These are phyloP conservation scores for Talaromyces sp. DNA, from an alignment of 2,329 filamentous ascomycete genomes.

Conservation along the genomic window DNA sequence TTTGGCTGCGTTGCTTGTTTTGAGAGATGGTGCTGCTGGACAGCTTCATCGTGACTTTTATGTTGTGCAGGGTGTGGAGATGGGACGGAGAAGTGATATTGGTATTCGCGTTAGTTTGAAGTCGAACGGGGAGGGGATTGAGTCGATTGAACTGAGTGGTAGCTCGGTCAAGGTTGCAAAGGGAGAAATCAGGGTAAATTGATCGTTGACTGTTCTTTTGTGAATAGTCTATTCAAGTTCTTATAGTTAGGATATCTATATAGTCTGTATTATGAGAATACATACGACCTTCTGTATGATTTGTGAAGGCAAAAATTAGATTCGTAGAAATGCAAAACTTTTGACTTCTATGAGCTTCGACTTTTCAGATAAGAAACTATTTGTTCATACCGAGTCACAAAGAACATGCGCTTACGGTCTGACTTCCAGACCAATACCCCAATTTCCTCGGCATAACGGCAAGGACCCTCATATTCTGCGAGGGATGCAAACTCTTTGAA, in stretches of 20 bases:
- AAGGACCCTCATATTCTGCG: slow-evolving; percentile 56
- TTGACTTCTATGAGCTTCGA: slow-evolving; percentile 30
- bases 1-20: slow-evolving; percentile 55
- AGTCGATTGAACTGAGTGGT: slow-evolving; percentile 36
- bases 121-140: slow-evolving; percentile 29
- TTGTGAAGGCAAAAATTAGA: background rate
- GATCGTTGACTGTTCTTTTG: background rate
- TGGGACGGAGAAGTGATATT: slow-evolving; percentile 54
- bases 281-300: background rate
- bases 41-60: slow-evolving; percentile 46
- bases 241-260: background rate
- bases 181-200: slow-evolving; percentile 30
- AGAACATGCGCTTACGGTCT: slow-evolving; percentile 78
- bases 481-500: slow-evolving; percentile 84
- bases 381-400: slow-evolving; percentile 88
- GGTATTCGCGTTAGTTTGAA: slow-evolving; percentile 31
- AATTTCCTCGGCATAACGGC: slow-evolving; percentile 75
- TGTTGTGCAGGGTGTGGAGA: slow-evolving; percentile 66
- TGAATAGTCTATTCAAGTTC: background rate
- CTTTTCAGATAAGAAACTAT: slow-evolving; percentile 76
- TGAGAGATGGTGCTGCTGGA: slow-evolving; percentile 36
- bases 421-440: slow-evolving; percentile 88
- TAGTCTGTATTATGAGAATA: background rate
- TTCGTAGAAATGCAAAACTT: background rate
- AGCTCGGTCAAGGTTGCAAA: slow-evolving; percentile 38